Evolutionary conservation across 768 basidiomycete species (phyloP).

Genomic region (Russula griseocarnosa): DNA sequence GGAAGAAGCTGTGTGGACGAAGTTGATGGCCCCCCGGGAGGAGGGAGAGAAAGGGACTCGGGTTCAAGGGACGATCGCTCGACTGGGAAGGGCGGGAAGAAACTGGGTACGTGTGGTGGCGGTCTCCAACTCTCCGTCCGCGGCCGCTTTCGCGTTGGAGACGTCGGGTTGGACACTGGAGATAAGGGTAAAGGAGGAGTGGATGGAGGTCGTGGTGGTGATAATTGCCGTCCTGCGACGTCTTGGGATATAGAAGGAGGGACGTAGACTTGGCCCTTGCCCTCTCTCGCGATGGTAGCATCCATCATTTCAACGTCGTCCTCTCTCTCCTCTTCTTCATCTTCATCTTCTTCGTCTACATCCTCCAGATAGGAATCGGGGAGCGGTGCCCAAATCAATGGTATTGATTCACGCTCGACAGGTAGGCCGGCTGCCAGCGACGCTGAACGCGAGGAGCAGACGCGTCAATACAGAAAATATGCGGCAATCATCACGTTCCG

Average conservation of each 20-base stretch:
- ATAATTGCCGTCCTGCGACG: constrained; percentile 20
- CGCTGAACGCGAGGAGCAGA: constrained; percentile 41
- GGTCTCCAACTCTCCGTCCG: constrained; percentile 56
- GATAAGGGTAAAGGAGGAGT: constrained; percentile 50
- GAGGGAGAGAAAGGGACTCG: constrained; percentile 38
- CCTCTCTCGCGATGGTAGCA: constrained; percentile 17
- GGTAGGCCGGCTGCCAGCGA: constrained; percentile 55
- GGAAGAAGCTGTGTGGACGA: constrained; percentile 38
- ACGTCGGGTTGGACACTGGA: constrained; percentile 56
- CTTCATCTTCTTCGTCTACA: constrained; percentile 35
- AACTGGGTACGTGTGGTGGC: constrained; percentile 60
- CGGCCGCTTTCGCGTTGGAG: constrained; percentile 55
- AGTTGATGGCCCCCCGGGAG: constrained; percentile 35
- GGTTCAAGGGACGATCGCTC: constrained; percentile 33
- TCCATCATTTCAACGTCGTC: constrained; percentile 26
- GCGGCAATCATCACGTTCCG: constrained; percentile 29
- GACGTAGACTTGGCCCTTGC: constrained; percentile 17
- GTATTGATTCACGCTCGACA: constrained; percentile 53
- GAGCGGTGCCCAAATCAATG: constrained; percentile 42
- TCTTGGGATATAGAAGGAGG: constrained; percentile 21
- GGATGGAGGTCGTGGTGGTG: constrained; percentile 31
- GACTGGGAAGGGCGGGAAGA: constrained; percentile 64
- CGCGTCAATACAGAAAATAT: constrained; percentile 31
- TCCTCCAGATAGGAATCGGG: constrained; percentile 32
- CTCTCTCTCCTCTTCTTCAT: constrained; percentile 31